Conservation (phyloP, 192 early-diverging fungal species). For the Linnemannia hyalina region DNA sequence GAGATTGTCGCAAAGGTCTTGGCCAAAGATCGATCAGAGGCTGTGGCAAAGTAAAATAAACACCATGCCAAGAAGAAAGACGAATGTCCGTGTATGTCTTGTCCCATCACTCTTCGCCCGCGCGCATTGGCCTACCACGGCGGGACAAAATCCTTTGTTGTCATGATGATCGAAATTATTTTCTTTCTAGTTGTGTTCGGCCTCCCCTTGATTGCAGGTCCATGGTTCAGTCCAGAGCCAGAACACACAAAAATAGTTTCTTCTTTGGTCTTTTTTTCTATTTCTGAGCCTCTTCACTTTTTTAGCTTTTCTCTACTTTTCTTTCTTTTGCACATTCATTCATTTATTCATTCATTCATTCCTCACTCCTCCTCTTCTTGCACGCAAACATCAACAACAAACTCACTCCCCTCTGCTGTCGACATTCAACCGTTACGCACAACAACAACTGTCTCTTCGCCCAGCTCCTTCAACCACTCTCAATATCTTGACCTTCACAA, state of each 20-base stretch:
- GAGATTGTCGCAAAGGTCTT: conserved; percentile 6
- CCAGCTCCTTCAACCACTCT: background rate
- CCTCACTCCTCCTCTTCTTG: background rate
- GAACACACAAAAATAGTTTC: conserved; percentile 2
- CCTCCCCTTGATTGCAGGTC: background rate
- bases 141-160: background rate
- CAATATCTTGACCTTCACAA: background rate
- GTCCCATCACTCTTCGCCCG: too few species aligned
- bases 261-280: background rate
- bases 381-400: background rate
- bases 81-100: background rate
- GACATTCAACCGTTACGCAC: background rate
- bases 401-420: background rate
- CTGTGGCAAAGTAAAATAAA: conserved; percentile 1
- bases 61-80: background rate
- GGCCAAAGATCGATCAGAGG: conserved; percentile 15
- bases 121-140: background rate
- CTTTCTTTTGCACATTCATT: background rate
- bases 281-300: background rate
- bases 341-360: background rate
- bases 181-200: background rate
- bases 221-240: background rate
- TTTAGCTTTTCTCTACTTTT: background rate
- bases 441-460: background rate
- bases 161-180: background rate